A percentile compares a stretch with the other conserved stretches of the same genome.
Conservation (phyloP, 306 rosid species). For the Albizia julibrissin region DNA sequence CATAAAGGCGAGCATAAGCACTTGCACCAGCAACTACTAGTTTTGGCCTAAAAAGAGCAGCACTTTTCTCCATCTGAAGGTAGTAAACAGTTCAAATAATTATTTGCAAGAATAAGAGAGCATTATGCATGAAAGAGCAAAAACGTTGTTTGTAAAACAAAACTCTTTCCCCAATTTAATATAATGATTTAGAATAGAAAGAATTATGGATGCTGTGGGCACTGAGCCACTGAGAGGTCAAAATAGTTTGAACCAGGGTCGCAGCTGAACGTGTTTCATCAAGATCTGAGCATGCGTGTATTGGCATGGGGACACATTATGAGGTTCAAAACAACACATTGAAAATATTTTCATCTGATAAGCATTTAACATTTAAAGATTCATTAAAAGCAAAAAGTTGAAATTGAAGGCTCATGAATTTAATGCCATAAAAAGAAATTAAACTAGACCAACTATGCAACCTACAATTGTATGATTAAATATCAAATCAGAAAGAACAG, state of each 20-base stretch:
- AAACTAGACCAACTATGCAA: slow-evolving; percentile 6
- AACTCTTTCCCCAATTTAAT: neutral
- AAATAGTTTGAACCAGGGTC: slow-evolving; percentile 5
- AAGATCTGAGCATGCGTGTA: slow-evolving; percentile 19
- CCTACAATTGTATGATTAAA: slow-evolving; percentile 9
- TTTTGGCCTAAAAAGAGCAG: slow-evolving; percentile 92
- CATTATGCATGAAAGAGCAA: slow-evolving; percentile 5
- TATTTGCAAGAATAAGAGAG: slow-evolving; percentile 16
- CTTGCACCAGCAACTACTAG: slow-evolving; percentile 98
- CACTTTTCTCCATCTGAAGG: slow-evolving; percentile 92
- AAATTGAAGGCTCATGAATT: slow-evolving; percentile 19
- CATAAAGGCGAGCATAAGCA: slow-evolving; percentile 97
- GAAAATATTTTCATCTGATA: neutral
- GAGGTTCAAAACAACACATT: neutral
- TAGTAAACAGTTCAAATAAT: slow-evolving; percentile 25
- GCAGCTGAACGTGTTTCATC: slow-evolving; percentile 19
- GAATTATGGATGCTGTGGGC: slow-evolving; percentile 23
- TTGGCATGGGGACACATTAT: slow-evolving; percentile 7
- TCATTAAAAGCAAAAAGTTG: slow-evolving; percentile 1
- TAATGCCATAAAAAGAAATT: slow-evolving; percentile 12
- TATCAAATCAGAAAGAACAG: slow-evolving; percentile 17
- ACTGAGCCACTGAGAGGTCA: slow-evolving; percentile 21
- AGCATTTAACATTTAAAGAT: slow-evolving; percentile 9
- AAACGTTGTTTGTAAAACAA: slow-evolving; percentile 2
- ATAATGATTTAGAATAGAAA: slow-evolving; percentile 25